Evolutionary conservation across 352 stramenopile species (phyloP).

Genomic region (Phytophthora capsici): DNA sequence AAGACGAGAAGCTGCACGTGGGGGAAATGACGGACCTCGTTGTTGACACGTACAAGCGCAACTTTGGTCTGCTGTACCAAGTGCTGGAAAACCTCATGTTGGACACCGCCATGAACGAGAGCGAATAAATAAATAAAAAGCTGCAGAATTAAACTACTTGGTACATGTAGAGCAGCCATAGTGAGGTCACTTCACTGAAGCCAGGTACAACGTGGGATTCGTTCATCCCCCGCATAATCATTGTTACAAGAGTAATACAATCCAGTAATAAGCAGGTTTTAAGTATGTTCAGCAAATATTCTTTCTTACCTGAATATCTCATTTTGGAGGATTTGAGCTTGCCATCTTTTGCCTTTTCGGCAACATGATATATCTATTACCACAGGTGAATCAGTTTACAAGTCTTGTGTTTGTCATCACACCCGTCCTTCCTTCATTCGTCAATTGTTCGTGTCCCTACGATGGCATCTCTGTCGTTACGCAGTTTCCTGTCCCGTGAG

Average conservation of each 20-base stretch:
- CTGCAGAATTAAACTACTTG: neutral
- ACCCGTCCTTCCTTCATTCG: constrained; percentile 3
- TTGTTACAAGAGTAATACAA: neutral
- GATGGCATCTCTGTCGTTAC: constrained; percentile 31
- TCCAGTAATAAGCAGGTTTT: neutral
- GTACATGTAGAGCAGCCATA: neutral
- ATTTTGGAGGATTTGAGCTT: no score
- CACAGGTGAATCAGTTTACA: neutral
- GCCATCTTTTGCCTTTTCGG: no score
- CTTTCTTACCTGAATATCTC: no score
- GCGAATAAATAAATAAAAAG: neutral
- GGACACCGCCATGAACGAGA: constrained; percentile 4
- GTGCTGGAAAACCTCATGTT: constrained; percentile 32
- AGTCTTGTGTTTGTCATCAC: neutral
- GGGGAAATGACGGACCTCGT: constrained; percentile 24
- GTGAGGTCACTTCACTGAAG: no score
- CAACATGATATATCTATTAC: neutral
- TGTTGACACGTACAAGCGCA: constrained; percentile 22
- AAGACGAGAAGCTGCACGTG: constrained; percentile 15
- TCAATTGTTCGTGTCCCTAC: constrained; percentile 2
- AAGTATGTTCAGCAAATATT: no score
- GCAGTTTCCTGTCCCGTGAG: constrained; percentile 51
- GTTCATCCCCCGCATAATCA: neutral
- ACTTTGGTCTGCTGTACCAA: constrained; percentile 24
- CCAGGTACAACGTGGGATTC: neutral